These are phyloP conservation scores for Zygosaccharomyces pseudobailii DNA, from an alignment of 1,139 yeast species.

Conservation along the genomic window DNA sequence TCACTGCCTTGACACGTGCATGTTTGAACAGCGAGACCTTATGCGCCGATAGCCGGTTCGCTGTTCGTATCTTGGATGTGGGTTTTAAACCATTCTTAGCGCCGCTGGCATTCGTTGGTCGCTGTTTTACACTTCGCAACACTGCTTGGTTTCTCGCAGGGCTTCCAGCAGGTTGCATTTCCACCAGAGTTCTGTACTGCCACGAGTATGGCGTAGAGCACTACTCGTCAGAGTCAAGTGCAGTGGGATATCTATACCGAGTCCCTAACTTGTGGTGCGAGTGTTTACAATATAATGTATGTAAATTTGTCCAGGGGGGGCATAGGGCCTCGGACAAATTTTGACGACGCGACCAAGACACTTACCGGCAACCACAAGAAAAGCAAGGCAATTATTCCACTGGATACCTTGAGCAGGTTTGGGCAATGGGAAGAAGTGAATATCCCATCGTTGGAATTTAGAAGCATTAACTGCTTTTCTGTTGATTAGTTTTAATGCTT, in stretches of 20 bases:
- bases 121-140: background rate
- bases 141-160: background rate
- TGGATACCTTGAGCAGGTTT: too few relatives aligned
- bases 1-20: constrained; percentile 25
- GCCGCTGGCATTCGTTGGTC: background rate
- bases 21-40: constrained; percentile 29
- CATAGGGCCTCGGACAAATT: background rate
- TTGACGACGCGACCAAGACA: background rate
- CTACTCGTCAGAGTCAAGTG: background rate
- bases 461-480: too few relatives aligned
- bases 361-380: background rate
- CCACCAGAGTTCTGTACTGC: background rate
- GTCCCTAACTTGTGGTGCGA: background rate
- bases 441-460: too few relatives aligned
- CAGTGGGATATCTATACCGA: background rate
- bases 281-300: background rate
- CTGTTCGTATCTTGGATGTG: background rate
- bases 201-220: background rate
- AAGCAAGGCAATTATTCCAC: too few relatives aligned
- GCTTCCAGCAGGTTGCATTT: background rate
- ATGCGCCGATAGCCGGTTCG: constrained; percentile 27
- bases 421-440: too few relatives aligned
- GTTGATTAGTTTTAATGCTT: too few relatives aligned
- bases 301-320: background rate
- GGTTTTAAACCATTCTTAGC: background rate